Evolutionary conservation across 1,139 yeast genomes (phyloP).

Genomic region (Pichia sp.): DNA sequence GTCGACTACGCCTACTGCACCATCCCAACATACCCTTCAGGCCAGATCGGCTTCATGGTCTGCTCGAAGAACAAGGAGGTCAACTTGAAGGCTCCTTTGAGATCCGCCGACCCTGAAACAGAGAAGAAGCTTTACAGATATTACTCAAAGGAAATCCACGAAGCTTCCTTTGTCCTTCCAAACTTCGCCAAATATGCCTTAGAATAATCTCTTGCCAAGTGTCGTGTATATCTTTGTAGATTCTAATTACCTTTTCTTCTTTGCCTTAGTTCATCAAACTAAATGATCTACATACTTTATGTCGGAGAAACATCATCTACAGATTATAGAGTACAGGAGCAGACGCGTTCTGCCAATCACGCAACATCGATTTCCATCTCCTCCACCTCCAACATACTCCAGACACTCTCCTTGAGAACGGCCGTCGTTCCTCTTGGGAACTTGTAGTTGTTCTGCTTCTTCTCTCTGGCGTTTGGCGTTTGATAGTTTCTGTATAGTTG

Average conservation of each 20-base stretch:
- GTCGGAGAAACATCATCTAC: no score
- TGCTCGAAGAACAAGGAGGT: conserved; percentile 70
- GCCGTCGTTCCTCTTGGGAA: conserved; percentile 92
- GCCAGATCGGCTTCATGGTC: conserved; percentile 92
- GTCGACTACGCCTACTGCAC: conserved; percentile 85
- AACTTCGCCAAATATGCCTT: conserved; percentile 63
- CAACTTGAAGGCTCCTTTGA: conserved; percentile 60
- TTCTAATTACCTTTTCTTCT: background rate
- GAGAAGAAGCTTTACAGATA: conserved; percentile 67
- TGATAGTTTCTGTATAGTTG: conserved; percentile 77
- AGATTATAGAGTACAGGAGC: no score
- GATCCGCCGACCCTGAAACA: conserved; percentile 59
- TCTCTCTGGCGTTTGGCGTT: conserved; percentile 83
- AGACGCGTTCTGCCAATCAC: background rate
- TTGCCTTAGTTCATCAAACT: background rate
- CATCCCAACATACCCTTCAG: conserved; percentile 92
- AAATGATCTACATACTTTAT: no score
- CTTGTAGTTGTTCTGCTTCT: conserved; percentile 76
- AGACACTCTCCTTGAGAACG: conserved; percentile 60
- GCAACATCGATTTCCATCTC: conserved; percentile 36
- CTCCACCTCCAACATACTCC: conserved; percentile 64
- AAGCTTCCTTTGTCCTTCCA: conserved; percentile 83
- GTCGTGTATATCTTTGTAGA: background rate
- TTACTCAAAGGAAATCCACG: conserved; percentile 75
- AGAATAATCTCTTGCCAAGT: conserved; percentile 3